A percentile compares a stretch with the other conserved stretches of the same genome.
Conservation (phyloP, 495 filamentous ascomycete species). For the Copromyces sp. region DNA sequence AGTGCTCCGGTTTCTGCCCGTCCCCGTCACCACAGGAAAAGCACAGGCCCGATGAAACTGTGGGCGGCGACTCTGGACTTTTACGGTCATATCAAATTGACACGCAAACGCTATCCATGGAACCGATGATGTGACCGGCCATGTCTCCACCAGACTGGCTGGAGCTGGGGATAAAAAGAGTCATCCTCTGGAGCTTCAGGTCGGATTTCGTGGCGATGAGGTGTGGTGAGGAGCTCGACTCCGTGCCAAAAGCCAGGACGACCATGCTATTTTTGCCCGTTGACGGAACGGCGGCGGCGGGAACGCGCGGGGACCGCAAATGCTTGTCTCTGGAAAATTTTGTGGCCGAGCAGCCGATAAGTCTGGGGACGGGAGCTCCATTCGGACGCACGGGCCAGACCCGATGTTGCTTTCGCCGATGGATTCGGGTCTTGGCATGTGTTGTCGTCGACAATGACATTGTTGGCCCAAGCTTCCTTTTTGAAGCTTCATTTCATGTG, state of each 20-base stretch:
- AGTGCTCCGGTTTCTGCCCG: background rate
- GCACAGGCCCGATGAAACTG: background rate
- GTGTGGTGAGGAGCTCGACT: background rate
- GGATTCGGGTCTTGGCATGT: background rate
- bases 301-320: background rate
- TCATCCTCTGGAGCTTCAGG: background rate
- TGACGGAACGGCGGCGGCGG: background rate
- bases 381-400: background rate
- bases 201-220: background rate
- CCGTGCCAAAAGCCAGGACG: background rate
- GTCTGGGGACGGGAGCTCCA: background rate
- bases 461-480: background rate
- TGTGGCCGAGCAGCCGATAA: background rate
- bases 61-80: background rate
- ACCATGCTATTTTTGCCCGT: background rate
- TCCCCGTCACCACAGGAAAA: background rate
- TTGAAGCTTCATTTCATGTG: background rate
- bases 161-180: background rate
- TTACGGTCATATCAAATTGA: background rate
- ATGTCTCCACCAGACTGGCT: constrained; percentile 3
- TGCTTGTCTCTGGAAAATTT: background rate
- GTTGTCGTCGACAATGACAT: too few relatives aligned
- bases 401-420: background rate
- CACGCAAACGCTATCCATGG: constrained; percentile 7
- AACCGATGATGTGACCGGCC: constrained; percentile 15